phyloP scores from a whole-genome alignment of 1,139 yeast genomes.

The Candida sp. region DNA sequence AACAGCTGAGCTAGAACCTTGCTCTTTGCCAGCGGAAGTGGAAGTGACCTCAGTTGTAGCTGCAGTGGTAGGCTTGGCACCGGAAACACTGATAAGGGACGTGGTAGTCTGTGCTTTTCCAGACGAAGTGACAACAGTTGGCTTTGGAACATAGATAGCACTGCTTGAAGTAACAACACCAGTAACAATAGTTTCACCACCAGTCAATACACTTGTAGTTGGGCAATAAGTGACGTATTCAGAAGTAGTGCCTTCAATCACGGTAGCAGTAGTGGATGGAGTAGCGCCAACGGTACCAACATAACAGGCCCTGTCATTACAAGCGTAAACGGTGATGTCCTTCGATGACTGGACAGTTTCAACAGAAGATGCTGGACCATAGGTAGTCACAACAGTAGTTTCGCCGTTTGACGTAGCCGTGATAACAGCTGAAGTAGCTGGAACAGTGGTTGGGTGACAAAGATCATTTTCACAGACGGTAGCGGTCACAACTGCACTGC shows the following conservation, averaged over 20 bases:
- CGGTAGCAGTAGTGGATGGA: constrained; percentile 24
- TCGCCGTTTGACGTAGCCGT: constrained; percentile 14
- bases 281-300: constrained; percentile 33
- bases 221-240: constrained; percentile 41
- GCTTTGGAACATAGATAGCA: constrained; percentile 21
- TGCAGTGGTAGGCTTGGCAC: constrained; percentile 10
- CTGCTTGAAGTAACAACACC: constrained; percentile 9
- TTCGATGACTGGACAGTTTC: constrained; percentile 18
- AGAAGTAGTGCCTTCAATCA: constrained; percentile 27
- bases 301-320: constrained; percentile 38
- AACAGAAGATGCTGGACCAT: constrained; percentile 27
- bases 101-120: constrained; percentile 24
- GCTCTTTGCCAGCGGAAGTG: constrained; percentile 23
- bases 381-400: constrained; percentile 18
- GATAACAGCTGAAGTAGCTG: constrained; percentile 30
- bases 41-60: background rate
- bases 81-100: constrained; percentile 14
- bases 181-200: constrained; percentile 3
- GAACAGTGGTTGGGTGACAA: constrained; percentile 28
- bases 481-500: constrained; percentile 23
- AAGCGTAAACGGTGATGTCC: constrained; percentile 46
- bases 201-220: constrained; percentile 11
- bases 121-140: constrained; percentile 52
- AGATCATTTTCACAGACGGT: constrained; percentile 48
- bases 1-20: constrained; percentile 9